These are phyloP conservation scores for Ustilago bromivora DNA, from an alignment of 1,284 basidiomycete genomes.

Conservation along the genomic window DNA sequence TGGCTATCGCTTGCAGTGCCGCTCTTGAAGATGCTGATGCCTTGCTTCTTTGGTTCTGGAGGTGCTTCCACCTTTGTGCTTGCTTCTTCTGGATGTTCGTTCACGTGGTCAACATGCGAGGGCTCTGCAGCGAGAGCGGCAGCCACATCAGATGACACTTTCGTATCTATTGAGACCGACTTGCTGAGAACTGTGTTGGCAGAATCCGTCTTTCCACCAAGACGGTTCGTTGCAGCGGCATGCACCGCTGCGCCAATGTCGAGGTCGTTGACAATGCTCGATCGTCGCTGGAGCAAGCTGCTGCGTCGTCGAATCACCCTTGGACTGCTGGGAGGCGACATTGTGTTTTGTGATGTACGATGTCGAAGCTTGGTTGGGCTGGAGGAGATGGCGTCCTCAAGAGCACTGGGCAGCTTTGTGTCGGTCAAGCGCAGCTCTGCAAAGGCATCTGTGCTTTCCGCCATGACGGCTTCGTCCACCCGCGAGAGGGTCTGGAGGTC, in stretches of 20 bases:
- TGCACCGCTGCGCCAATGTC: conserved; percentile 31
- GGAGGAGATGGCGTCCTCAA: not conserved
- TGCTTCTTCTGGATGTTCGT: not conserved
- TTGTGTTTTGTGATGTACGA: conserved; percentile 28
- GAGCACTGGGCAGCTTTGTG: not conserved
- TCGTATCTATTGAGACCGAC: not conserved
- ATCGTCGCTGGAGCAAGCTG: conserved; percentile 43
- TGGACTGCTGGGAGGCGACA: conserved; percentile 48
- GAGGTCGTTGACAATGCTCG: conserved; percentile 57
- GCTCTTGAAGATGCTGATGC: conserved; percentile 52
- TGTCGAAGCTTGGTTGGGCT: conserved; percentile 22
- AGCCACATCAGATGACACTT: not conserved
- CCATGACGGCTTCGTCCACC: conserved; percentile 31
- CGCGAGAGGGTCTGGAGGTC: conserved; percentile 41
- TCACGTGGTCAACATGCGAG: not conserved
- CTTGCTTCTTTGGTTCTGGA: conserved; percentile 37
- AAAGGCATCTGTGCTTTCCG: conserved; percentile 23
- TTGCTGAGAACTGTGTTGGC: conserved; percentile 1
- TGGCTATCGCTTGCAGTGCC: conserved; percentile 49
- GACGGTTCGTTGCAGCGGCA: not conserved
- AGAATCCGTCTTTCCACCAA: not conserved
- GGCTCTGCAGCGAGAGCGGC: conserved; percentile 15
- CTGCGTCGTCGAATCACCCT: conserved; percentile 33
- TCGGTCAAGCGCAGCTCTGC: conserved; percentile 19
- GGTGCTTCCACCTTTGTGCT: not conserved